Conservation (phyloP, 345 rosid species). For the Garcia nutans region DNA sequence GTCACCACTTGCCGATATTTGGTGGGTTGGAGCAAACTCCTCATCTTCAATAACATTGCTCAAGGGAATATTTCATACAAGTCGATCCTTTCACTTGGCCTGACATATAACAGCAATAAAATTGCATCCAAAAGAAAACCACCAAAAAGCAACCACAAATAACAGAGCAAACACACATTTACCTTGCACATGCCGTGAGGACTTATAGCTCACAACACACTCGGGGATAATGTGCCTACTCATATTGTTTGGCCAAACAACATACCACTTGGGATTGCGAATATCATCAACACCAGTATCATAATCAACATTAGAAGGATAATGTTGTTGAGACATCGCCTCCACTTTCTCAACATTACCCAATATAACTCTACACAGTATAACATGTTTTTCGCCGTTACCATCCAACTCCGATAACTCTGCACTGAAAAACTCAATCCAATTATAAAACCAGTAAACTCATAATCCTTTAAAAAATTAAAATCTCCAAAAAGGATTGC, state of each 20-base stretch:
- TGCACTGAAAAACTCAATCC: constrained; percentile 25
- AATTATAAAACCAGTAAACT: neutral
- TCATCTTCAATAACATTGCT: constrained; percentile 36
- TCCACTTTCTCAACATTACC: constrained; percentile 47
- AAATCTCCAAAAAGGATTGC: neutral
- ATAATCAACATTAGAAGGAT: constrained; percentile 33
- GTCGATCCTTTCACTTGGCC: constrained; percentile 23
- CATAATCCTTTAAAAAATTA: neutral
- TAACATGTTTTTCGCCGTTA: constrained; percentile 44
- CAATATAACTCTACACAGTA: constrained; percentile 45
- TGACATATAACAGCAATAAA: constrained; percentile 1
- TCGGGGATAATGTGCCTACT: constrained; percentile 47
- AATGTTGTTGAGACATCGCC: constrained; percentile 39
- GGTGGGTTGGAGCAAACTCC: constrained; percentile 35
- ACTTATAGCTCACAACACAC: constrained; percentile 47
- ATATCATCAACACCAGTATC: constrained; percentile 50
- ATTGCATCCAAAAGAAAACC: constrained; percentile 10
- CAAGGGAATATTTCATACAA: constrained; percentile 24
- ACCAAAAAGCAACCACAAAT: neutral
- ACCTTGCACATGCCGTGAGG: constrained; percentile 31
- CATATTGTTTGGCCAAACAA: constrained; percentile 45
- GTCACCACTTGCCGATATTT: constrained; percentile 34
- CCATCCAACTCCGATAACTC: constrained; percentile 35
- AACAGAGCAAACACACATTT: constrained; percentile 6
- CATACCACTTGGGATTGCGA: constrained; percentile 35